A percentile compares a stretch with the other conserved stretches of the same genome.
These are phyloP conservation scores for Penicillium daleae DNA, from an alignment of 495 filamentous ascomycete species.

Conservation along the genomic window DNA sequence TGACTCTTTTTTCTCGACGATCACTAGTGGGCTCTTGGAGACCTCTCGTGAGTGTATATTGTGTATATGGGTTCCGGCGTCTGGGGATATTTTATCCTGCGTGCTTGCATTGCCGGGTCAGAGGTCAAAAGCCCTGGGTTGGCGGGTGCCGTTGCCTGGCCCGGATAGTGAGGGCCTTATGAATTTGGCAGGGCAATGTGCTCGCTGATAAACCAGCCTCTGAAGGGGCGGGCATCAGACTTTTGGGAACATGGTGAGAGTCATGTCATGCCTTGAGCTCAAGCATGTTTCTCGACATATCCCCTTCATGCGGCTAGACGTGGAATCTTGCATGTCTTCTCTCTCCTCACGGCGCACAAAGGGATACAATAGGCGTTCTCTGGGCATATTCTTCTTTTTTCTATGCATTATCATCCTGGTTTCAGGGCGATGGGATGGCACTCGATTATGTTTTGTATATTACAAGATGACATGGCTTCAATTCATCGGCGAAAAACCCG, in stretches of 20 bases:
- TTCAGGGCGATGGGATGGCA: constrained; percentile 22
- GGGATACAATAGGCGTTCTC: constrained; percentile 30
- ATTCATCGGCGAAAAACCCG: constrained; percentile 14
- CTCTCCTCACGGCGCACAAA: constrained; percentile 33
- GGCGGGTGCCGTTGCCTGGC: not conserved
- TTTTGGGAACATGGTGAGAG: not conserved
- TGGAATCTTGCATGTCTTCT: constrained; percentile 11
- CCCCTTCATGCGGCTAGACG: constrained; percentile 3
- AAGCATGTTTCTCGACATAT: not conserved
- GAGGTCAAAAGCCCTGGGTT: not conserved
- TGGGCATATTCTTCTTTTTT: constrained; percentile 26
- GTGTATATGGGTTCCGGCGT: constrained; percentile 30
- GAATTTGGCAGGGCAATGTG: not conserved
- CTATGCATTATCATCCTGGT: constrained; percentile 30
- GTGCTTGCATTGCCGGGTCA: constrained; percentile 12
- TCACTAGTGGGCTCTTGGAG: not conserved
- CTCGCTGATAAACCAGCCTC: not conserved
- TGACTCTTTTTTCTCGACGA: not conserved
- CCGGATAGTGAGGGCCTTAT: constrained; percentile 5
- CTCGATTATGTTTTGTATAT: constrained; percentile 33
- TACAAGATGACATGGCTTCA: constrained; percentile 20
- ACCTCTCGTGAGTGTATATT: constrained; percentile 22
- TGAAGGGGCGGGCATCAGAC: not conserved
- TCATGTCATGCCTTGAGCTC: not conserved
- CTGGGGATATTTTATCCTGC: constrained; percentile 16